Conservation (phyloP, 2,329 filamentous ascomycete species). For the Escovopsis sp. region DNA sequence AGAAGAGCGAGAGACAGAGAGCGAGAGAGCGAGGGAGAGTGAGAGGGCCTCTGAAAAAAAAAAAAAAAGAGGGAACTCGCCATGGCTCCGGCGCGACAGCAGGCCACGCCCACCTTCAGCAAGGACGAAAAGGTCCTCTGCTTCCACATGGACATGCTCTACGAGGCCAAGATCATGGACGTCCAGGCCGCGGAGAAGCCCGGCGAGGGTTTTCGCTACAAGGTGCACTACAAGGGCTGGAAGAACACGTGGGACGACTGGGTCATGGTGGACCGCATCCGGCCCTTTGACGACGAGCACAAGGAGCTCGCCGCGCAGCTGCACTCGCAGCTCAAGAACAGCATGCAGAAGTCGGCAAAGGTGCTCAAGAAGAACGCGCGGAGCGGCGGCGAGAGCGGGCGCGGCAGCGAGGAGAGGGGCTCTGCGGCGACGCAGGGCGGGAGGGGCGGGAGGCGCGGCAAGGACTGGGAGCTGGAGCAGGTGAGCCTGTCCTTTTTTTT, state of each 20-base stretch:
- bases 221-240: constrained; percentile 98
- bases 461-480: constrained; percentile 73
- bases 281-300: constrained; percentile 91
- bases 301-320: constrained; percentile 70
- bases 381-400: constrained; percentile 33
- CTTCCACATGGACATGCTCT: constrained; percentile 93
- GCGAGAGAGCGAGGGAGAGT: background rate
- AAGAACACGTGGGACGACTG: constrained; percentile 99
- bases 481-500: constrained; percentile 30
- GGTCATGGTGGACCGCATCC: constrained; percentile 84
- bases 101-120: constrained; percentile 32
- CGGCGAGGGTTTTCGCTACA: constrained; percentile 63
- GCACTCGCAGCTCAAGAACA: constrained; percentile 50
- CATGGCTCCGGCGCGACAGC: constrained; percentile 30
- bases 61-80: constrained; percentile 4
- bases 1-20: background rate
- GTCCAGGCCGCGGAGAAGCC: constrained; percentile 54
- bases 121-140: constrained; percentile 93
- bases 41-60: constrained; percentile 1
- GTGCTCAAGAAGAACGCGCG: constrained; percentile 33
- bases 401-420: constrained; percentile 66
- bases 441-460: constrained; percentile 56
- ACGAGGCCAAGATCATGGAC: constrained; percentile 92
- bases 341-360: constrained; percentile 38
- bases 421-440: constrained; percentile 44